These are phyloP conservation scores for Euphrasia confusa DNA, from an alignment of 257 asterid genomes.

Conservation along the genomic window DNA sequence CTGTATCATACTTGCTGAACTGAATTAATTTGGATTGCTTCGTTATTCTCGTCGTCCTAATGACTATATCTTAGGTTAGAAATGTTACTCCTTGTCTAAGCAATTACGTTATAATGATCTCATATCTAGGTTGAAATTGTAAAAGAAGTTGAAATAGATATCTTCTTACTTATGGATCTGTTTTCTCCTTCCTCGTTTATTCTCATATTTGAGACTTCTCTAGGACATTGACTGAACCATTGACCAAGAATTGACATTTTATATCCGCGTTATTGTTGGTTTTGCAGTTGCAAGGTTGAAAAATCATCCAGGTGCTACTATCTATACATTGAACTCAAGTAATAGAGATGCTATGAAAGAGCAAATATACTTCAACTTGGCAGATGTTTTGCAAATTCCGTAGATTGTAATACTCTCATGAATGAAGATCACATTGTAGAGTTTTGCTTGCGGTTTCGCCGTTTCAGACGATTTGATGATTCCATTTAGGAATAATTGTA, in stretches of 20 bases:
- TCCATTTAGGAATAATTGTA: too few relatives aligned
- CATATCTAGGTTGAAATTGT: too few relatives aligned
- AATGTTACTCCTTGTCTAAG: too few relatives aligned
- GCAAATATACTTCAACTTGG: slow-evolving; percentile 48
- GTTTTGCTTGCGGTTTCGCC: too few relatives aligned
- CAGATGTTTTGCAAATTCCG: slow-evolving; percentile 37
- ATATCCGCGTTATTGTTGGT: slow-evolving; percentile 14
- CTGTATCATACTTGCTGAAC: neutral
- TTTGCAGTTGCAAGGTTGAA: slow-evolving; percentile 73
- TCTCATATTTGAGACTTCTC: too few relatives aligned
- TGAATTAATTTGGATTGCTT: neutral
- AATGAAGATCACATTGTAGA: too few relatives aligned
- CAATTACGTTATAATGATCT: too few relatives aligned
- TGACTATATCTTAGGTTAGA: too few relatives aligned
- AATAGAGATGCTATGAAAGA: slow-evolving; percentile 75
- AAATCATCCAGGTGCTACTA: slow-evolving; percentile 59
- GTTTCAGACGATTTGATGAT: too few relatives aligned
- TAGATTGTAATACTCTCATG: slow-evolving; percentile 23
- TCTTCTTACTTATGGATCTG: too few relatives aligned
- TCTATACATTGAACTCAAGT: slow-evolving; percentile 40
- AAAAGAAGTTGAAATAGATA: too few relatives aligned
- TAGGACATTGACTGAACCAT: neutral
- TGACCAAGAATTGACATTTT: neutral
- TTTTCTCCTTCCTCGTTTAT: too few relatives aligned
- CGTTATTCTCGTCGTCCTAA: neutral